Evolutionary conservation across 2,329 filamentous ascomycete species (phyloP).

Genomic region (Aspergillus niger): DNA sequence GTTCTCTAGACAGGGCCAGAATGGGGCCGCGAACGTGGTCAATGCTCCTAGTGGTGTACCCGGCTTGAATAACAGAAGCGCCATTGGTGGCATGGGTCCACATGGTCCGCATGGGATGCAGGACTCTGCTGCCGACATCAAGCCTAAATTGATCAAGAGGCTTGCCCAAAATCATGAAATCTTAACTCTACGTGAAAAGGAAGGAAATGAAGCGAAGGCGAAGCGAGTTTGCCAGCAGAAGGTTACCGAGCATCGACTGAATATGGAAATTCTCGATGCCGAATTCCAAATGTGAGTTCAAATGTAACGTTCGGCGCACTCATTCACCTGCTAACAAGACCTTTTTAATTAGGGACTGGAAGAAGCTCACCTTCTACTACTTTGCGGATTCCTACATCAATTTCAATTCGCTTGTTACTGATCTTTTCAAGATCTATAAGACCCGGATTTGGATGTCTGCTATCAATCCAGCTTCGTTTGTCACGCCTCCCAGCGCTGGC

Average conservation of each 20-base stretch:
- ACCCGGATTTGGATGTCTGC: conserved; percentile 99
- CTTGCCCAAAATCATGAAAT: conserved; percentile 91
- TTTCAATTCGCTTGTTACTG: conserved; percentile 95
- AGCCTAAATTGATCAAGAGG: conserved; percentile 95
- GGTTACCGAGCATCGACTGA: conserved; percentile 87
- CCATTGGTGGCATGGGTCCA: conserved; percentile 76
- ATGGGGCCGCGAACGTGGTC: conserved; percentile 44
- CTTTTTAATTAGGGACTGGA: conserved; percentile 76
- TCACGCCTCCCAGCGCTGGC: conserved; percentile 69
- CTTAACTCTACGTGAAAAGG: conserved; percentile 85
- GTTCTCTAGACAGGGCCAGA: conserved; percentile 77
- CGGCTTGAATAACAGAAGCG: conserved; percentile 65
- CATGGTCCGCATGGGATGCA: conserved; percentile 72
- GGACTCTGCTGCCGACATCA: conserved; percentile 74
- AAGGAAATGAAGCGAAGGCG: conserved; percentile 95
- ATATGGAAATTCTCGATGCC: conserved; percentile 98
- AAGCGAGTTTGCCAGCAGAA: conserved; percentile 97
- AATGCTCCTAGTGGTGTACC: conserved; percentile 60
- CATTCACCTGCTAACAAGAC: neutral
- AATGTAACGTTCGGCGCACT: neutral
- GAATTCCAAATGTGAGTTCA: conserved; percentile 94
- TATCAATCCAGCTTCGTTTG: conserved; percentile 95
- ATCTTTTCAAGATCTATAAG: conserved; percentile 99
- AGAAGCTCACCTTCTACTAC: conserved; percentile 98
- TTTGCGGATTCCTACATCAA: conserved; percentile 98